Evolutionary conservation across 140 eudicot genomes (phyloP), one percentile per base, ranked within the genome.

Genomic region (Cichorium intybus): DNA sequence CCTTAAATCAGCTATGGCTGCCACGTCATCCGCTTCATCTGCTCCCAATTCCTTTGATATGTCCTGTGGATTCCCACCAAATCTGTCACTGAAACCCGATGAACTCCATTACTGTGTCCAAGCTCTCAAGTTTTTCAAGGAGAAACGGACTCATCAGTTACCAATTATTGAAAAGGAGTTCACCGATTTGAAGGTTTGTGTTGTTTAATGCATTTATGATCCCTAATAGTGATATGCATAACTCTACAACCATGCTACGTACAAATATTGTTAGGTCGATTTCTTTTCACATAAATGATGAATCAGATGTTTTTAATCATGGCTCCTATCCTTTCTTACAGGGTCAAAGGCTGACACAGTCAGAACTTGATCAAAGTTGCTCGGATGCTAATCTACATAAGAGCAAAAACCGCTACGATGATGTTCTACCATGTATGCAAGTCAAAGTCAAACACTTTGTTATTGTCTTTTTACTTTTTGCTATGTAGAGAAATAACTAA

Each of bases 371-470:
- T 62, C 73, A 20, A 60, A 84, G 75, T 52, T 93, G 95, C 70
- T 74, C 79, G 2, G 95, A 85, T 74, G 99, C 95, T 66, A 82
- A 68, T 60, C 77, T 73, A 69, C 60, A 68, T 39, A 85, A 20
- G 60, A 64, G 72, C 59, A 93, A 93, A 78, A 93, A 93, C 63
- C 96, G 99, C 62, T 93, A 93, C 76, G 53, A 82, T 7, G 95
- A 93, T 83, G 93, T 88, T 57, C 26, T 93, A 59, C 95, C 97
- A 43, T 93, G 97, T 88, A 85, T 76, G 80, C 23, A 37, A 43
- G 35, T 59, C 51, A 23, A 21, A 14, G 46, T 28, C 28, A 27
- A 27, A 27, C 31, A 5, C 31, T 6, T 22, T 22, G 22, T 16
- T 50, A n/a, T 50, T 35, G 27, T 7, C 62, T 18, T 75, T 24